A percentile compares a stretch with the other conserved stretches of the same genome.
These are phyloP conservation scores for Dendrothele bispora DNA, from an alignment of 768 basidiomycete species.

Conservation along the genomic window DNA sequence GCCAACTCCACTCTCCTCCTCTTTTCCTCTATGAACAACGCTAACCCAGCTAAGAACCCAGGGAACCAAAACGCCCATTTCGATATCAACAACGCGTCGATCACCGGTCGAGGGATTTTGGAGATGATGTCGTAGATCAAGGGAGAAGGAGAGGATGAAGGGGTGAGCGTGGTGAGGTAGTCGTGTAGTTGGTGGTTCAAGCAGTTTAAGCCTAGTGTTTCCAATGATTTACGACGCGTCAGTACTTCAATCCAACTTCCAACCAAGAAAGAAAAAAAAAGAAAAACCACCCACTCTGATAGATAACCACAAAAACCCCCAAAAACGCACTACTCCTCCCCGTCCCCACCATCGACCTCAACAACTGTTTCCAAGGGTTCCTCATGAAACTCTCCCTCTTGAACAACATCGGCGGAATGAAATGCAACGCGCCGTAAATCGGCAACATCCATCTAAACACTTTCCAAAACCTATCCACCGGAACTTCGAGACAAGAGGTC, in stretches of 20 bases:
- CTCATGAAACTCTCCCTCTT: slow-evolving; percentile 65
- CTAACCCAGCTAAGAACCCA: slow-evolving; percentile 72
- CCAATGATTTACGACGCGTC: background rate
- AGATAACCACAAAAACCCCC: slow-evolving; percentile 78
- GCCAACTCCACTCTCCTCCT: slow-evolving; percentile 88
- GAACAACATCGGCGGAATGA: slow-evolving; percentile 85
- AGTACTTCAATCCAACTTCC: background rate
- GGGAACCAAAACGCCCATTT: slow-evolving; percentile 74
- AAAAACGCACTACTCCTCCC: slow-evolving; percentile 85
- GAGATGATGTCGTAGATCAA: slow-evolving; percentile 18
- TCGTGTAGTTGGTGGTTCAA: slow-evolving; percentile 61
- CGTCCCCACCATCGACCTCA: slow-evolving; percentile 69
- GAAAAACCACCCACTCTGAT: slow-evolving; percentile 60
- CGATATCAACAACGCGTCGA: slow-evolving; percentile 55
- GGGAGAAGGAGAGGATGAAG: slow-evolving; percentile 35
- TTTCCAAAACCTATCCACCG: slow-evolving; percentile 69
- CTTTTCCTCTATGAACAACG: slow-evolving; percentile 86
- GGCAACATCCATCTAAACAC: slow-evolving; percentile 86
- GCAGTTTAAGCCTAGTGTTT: slow-evolving; percentile 72
- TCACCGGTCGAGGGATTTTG: slow-evolving; percentile 44
- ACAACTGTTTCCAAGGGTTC: slow-evolving; percentile 66
- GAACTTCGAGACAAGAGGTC: slow-evolving; percentile 57
- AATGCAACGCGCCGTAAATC: slow-evolving; percentile 86
- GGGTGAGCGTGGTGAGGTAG: slow-evolving; percentile 37
- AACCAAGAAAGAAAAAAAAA: background rate